A percentile compares a stretch with the other conserved stretches of the same genome.
phyloP scores from a whole-genome alignment of 148 eudicot genomes.

The Selenicereus undatus region DNA sequence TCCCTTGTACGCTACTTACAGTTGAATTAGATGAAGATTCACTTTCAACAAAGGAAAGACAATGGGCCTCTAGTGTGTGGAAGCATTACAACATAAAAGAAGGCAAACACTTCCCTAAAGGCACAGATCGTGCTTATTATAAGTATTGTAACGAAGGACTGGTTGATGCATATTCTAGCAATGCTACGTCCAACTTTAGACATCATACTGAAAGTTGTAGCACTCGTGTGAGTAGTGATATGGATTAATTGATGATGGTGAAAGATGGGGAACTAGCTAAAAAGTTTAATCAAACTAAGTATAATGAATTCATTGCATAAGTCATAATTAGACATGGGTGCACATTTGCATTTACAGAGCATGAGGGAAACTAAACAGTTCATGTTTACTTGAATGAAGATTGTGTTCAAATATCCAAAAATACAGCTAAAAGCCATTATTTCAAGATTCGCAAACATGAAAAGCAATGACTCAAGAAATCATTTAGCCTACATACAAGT shows the following conservation, averaged over 20 bases:
- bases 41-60: neutral
- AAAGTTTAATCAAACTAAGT: neutral
- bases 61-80: neutral
- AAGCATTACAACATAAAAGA: neutral
- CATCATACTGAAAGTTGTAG: neutral
- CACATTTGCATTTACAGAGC: neutral
- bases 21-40: too few relatives aligned
- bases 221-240: neutral
- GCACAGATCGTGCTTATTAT: neutral
- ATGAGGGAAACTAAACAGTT: neutral
- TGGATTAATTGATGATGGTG: neutral
- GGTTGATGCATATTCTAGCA: neutral
- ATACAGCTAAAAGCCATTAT: neutral
- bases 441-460: neutral
- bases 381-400: neutral
- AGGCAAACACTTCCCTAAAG: neutral
- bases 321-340: conserved; percentile 7
- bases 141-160: neutral
- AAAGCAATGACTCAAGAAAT: neutral
- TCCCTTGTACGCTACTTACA: too few relatives aligned
- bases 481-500: neutral
- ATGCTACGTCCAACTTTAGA: neutral
- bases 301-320: neutral
- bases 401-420: neutral
- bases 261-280: neutral